Percentiles rank a stretch among this genome's conserved stretches.
phyloP scores from a whole-genome alignment of 106 monocot species.

The Dendrobium huoshanense region DNA sequence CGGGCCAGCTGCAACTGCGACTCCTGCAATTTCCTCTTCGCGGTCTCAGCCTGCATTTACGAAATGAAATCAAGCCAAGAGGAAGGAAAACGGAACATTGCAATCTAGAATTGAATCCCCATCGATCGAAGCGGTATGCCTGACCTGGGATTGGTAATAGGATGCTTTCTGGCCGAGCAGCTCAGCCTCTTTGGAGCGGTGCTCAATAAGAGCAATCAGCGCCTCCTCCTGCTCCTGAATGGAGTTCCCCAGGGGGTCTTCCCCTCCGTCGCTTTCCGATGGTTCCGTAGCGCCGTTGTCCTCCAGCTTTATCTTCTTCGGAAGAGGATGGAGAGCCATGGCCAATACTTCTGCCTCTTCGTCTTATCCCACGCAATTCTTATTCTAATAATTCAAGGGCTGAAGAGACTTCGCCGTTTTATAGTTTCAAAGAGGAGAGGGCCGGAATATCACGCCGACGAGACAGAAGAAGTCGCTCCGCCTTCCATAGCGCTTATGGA shows the following conservation, averaged over 20 bases:
- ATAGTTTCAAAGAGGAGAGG: neutral
- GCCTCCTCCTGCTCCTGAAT: conserved; percentile 46
- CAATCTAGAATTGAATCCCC: neutral
- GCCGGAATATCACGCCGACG: neutral
- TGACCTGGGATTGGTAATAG: conserved; percentile 49
- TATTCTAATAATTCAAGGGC: neutral
- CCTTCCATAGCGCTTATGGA: neutral
- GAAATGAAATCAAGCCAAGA: neutral
- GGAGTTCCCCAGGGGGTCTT: neutral
- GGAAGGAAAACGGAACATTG: neutral
- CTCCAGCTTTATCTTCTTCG: conserved; percentile 31
- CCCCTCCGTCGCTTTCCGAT: neutral
- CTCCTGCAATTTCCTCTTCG: conserved; percentile 43
- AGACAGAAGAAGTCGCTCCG: neutral
- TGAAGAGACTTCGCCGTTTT: neutral
- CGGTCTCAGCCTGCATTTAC: conserved; percentile 34
- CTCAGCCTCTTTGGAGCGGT: conserved; percentile 35
- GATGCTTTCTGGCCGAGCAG: conserved; percentile 26
- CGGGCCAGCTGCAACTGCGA: conserved; percentile 40
- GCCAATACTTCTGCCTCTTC: neutral
- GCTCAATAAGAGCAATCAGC: conserved; percentile 50
- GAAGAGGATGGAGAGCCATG: conserved; percentile 19
- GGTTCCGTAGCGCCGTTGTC: neutral
- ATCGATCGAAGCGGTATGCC: neutral
- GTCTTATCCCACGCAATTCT: neutral